Base-by-base conservation (phyloP, 169 alveolate species). In the Perkinsus olseni region DNA sequence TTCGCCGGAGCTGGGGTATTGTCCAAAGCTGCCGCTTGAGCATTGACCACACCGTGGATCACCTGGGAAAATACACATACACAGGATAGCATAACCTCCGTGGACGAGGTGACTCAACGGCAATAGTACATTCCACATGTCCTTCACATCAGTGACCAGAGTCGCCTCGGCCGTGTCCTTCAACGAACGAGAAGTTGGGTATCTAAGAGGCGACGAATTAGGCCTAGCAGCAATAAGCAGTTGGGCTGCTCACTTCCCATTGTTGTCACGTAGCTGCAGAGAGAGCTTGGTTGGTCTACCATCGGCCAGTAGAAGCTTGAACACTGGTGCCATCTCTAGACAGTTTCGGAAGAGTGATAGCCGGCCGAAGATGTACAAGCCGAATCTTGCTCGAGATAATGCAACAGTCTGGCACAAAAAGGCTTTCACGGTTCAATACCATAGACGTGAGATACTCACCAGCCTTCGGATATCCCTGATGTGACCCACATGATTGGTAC, bases 401-500 rank as follows among this genome's bases (percentile, higher is more conserved):
- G 99, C 99, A 82, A 98, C 99, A 93, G 82, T 62, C 82, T 62
- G 34, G 17, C 31, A 62, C 1, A 21, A 62, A 24, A 13, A 62
- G 37, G 17, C 1, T 62, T 8, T 1, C 31, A 62, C 62, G 24
- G 62, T 40, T 40, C 31, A 13, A 28, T 62, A 1, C 13, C 82
- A 13, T 21, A 62, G 28, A 62, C 82, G 82, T 11, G 21, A 11
- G 11, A 24, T 3, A 62, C 82, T 62, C 82, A 98, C 96, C 92
- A 98, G 96, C 38, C 99, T 96, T 92, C 98, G 96, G 38, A 98
- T 97, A 93, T 98, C 99, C n/a, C 99, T 98, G 82, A 98, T 94
- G 93, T 96, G 97, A 0, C 99, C 98, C n/a, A 97, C 97, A 39
- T 96, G 94, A 91, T 95, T 95, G 51, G 99, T 97, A 31, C 99